phyloP scores from a whole-genome alignment of 495 filamentous ascomycete genomes.

The Hypoxylon trugodes region DNA sequence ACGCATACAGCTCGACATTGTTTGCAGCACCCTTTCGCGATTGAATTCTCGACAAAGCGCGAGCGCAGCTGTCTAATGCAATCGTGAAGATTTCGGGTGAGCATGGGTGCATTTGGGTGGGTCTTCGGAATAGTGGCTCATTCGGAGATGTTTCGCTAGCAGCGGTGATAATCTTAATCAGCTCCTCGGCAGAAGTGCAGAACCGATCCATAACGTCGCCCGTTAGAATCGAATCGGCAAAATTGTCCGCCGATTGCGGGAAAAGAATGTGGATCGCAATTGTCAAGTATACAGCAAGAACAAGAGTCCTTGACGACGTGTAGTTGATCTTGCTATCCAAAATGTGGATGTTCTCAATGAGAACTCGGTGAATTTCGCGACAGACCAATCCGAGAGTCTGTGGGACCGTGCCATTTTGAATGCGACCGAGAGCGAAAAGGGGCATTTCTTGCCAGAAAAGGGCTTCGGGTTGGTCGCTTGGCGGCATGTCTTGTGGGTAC shows the following conservation, averaged over 20 bases:
- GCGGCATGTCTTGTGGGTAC: conserved; percentile 1
- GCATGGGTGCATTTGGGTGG: background rate
- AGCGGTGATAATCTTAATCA: background rate
- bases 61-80: background rate
- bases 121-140: background rate
- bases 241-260: background rate
- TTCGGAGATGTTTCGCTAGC: background rate
- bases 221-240: background rate
- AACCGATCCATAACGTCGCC: conserved; percentile 3
- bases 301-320: background rate
- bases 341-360: conserved; percentile 1
- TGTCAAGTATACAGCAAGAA: conserved; percentile 3
- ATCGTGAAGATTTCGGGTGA: conserved; percentile 5
- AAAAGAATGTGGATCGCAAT: conserved; percentile 5
- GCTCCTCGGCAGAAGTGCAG: conserved; percentile 2
- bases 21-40: background rate
- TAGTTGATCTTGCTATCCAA: background rate
- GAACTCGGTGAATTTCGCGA: background rate
- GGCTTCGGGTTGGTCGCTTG: background rate
- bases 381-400: background rate
- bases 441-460: background rate
- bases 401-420: background rate
- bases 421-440: background rate
- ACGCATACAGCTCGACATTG: background rate
- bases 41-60: background rate